Evolutionary conservation across 345 rosid species (phyloP), one percentile per base, ranked within the genome.

Genomic region (Arabis hirsuta): DNA sequence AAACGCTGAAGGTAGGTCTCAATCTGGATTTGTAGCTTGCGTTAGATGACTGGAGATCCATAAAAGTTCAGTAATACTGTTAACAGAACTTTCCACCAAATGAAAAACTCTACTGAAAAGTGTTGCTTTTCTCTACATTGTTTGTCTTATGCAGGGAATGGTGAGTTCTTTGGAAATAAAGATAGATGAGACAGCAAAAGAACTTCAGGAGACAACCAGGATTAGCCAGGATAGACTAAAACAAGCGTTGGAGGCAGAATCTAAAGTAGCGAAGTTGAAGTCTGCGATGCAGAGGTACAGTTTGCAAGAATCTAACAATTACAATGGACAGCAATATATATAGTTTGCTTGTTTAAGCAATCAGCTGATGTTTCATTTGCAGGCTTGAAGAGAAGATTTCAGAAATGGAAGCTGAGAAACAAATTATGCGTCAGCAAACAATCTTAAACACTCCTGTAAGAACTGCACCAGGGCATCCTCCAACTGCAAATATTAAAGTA

Each of bases 171-270:
- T 95, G 77, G 99, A 91, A 82, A 77, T 71, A 79, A 88, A 90
- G 83, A 84, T 95, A 69, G 97, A 88, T 74, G 99, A 87, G 77
- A 90, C 97, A 2, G 97, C 93, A 81, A 90, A 86, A 57, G 88
- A 82, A 76, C 90, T 87, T 72, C 90, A 84, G 66, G 97, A 87
- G 82, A 90, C 97, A 0, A 84, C 65, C 77, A 91, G 48, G 74
- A 73, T 87, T 43, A 91, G 99, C 62, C 93, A 91, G 75, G 97
- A 95, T 81, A 88, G 99, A 78, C 73, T 91, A 79, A 92, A 87
- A 82, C 99, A 91, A 86, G 93, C 97, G 55, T 50, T 84, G 83
- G 97, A 88, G 9, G 96, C 98, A n/a, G 98, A 91, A 72, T 85
- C 97, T 36, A 95, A 87, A 82, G 78, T 92, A 63, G 86, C 78